These are phyloP conservation scores for Eucalyptus melliodora DNA, from an alignment of 345 rosid genomes.

Conservation along the genomic window DNA sequence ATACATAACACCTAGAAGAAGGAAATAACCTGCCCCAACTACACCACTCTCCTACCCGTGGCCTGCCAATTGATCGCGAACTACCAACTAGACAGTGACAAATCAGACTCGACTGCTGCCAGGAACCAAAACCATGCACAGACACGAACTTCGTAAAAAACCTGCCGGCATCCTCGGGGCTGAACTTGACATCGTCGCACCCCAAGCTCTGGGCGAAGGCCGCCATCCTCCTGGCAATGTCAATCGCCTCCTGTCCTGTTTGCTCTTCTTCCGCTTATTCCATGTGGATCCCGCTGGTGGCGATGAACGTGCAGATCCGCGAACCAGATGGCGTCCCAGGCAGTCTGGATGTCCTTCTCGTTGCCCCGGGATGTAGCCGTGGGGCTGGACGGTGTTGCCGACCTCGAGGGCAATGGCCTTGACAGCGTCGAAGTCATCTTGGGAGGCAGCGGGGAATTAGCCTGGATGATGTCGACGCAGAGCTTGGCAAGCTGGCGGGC, in stretches of 20 bases:
- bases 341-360: constrained; percentile 52
- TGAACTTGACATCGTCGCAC: constrained; percentile 80
- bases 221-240: constrained; percentile 69
- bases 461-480: constrained; percentile 78
- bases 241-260: constrained; percentile 51
- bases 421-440: constrained; percentile 75
- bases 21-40: background rate
- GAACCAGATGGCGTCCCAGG: constrained; percentile 82
- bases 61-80: background rate
- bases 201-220: constrained; percentile 69
- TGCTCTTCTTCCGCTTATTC: constrained; percentile 74
- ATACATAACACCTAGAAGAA: background rate
- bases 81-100: background rate
- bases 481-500: constrained; percentile 77
- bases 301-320: constrained; percentile 80
- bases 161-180: constrained; percentile 94
- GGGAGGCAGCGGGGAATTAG: constrained; percentile 78
- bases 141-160: background rate
- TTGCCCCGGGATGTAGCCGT: constrained; percentile 69
- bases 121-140: background rate
- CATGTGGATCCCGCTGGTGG: constrained; percentile 82
- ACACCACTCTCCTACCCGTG: background rate
- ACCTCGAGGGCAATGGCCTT: constrained; percentile 53
- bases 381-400: constrained; percentile 45
- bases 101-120: background rate